phyloP scores from a whole-genome alignment of 2,329 filamentous ascomycete genomes.

The Didymella arachidicola region DNA sequence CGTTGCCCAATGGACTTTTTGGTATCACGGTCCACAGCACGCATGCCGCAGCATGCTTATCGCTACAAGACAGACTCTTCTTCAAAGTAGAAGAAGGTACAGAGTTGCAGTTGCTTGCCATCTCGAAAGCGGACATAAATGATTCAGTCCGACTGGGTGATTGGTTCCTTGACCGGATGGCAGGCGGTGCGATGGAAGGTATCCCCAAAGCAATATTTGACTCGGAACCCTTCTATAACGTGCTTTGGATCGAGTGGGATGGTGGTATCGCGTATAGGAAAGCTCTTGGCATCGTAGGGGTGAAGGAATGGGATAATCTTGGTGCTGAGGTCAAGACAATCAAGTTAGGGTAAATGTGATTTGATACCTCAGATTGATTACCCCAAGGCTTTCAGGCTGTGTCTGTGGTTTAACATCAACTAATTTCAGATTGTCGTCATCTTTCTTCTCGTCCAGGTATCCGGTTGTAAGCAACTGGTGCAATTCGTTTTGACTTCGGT shows the following conservation, averaged over 20 bases:
- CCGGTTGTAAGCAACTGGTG: neutral
- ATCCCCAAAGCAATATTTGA: too few species aligned
- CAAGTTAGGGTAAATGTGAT: neutral
- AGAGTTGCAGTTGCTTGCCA: too few species aligned
- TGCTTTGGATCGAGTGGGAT: neutral
- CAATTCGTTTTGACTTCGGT: conserved; percentile 2
- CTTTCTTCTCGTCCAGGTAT: neutral
- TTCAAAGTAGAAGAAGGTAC: too few species aligned
- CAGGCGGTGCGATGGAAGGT: too few species aligned
- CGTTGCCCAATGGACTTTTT: too few species aligned
- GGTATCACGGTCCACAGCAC: too few species aligned
- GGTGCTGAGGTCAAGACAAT: neutral
- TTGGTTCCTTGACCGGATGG: too few species aligned
- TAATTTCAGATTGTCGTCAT: neutral
- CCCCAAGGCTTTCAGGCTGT: neutral
- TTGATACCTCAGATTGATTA: too few species aligned
- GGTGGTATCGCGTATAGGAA: neutral
- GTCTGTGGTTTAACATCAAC: neutral
- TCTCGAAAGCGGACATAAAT: too few species aligned
- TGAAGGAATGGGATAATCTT: neutral
- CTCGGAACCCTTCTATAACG: neutral
- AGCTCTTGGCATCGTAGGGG: neutral
- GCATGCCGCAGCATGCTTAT: too few species aligned
- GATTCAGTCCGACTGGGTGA: too few species aligned
- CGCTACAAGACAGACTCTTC: too few species aligned